These are phyloP conservation scores for Lodderomyces metapsilosis DNA, from an alignment of 1,139 yeast species.

Conservation along the genomic window DNA sequence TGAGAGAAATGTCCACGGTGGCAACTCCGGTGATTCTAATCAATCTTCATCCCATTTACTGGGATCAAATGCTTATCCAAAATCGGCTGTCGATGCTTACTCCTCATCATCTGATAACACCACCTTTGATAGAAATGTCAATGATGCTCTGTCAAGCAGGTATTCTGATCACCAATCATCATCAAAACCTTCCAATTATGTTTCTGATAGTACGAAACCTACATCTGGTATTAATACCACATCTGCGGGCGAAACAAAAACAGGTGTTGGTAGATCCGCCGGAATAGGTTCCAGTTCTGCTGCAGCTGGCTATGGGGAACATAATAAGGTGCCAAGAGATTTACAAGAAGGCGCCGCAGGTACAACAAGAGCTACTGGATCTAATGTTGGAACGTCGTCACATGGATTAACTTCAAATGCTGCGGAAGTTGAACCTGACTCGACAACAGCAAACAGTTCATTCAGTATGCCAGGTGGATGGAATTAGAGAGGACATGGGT, in stretches of 20 bases:
- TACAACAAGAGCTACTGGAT: background rate
- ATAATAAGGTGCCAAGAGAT: background rate
- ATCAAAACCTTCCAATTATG: constrained; percentile 2
- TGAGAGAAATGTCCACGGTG: background rate
- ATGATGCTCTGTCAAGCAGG: constrained; percentile 4
- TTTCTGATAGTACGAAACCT: constrained; percentile 1
- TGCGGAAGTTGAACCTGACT: constrained; percentile 6
- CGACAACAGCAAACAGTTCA: constrained; percentile 7
- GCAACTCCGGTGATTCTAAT: background rate
- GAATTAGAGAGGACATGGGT: constrained; percentile 1
- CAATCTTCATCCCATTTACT: constrained; percentile 5
- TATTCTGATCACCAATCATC: constrained; percentile 1
- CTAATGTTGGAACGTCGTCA: constrained; percentile 2
- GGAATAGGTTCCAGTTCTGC: constrained; percentile 1
- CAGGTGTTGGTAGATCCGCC: constrained; percentile 2
- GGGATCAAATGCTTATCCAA: constrained; percentile 10
- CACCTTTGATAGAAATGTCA: constrained; percentile 7
- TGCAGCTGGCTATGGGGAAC: constrained; percentile 1
- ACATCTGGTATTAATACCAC: background rate
- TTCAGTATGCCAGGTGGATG: constrained; percentile 6
- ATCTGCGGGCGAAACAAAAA: constrained; percentile 3
- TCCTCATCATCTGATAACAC: constrained; percentile 7
- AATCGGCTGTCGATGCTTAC: constrained; percentile 7
- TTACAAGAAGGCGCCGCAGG: background rate
- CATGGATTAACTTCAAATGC: constrained; percentile 5